Evolutionary conservation across 2,329 filamentous ascomycete species (phyloP).

Genomic region (Setomelanomma holmii): DNA sequence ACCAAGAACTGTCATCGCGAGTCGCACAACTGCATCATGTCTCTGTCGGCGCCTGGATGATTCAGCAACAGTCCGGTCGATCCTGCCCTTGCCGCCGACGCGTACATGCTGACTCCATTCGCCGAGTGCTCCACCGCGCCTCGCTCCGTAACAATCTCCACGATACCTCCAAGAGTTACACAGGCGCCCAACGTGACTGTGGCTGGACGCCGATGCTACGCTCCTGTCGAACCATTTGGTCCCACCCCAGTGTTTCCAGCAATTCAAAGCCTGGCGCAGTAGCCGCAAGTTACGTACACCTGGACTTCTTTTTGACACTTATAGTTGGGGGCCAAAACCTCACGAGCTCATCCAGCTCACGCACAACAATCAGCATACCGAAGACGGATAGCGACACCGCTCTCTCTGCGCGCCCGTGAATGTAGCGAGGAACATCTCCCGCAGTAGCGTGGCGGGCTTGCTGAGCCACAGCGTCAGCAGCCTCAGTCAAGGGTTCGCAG

Average conservation of each 20-base stretch:
- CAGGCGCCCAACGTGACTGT: constrained; percentile 9
- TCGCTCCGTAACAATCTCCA: constrained; percentile 12
- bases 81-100: background rate
- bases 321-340: constrained; percentile 7
- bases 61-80: background rate
- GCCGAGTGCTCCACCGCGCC: constrained; percentile 1
- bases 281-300: constrained; percentile 6
- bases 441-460: constrained; percentile 10
- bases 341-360: background rate
- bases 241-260: constrained; percentile 12
- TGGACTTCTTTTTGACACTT: background rate
- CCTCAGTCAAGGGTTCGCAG: constrained; percentile 12
- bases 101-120: constrained; percentile 1
- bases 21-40: background rate
- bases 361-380: background rate
- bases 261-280: constrained; percentile 14
- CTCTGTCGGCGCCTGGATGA: constrained; percentile 9
- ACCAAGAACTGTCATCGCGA: background rate
- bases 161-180: constrained; percentile 6
- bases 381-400: constrained; percentile 16
- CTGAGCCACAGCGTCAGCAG: constrained; percentile 33
- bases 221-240: constrained; percentile 8
- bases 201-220: constrained; percentile 6
- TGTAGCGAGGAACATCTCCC: background rate
- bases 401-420: background rate